Evolutionary conservation across 495 filamentous ascomycete species (phyloP).

Genomic region (Pyronema omphalodes): DNA sequence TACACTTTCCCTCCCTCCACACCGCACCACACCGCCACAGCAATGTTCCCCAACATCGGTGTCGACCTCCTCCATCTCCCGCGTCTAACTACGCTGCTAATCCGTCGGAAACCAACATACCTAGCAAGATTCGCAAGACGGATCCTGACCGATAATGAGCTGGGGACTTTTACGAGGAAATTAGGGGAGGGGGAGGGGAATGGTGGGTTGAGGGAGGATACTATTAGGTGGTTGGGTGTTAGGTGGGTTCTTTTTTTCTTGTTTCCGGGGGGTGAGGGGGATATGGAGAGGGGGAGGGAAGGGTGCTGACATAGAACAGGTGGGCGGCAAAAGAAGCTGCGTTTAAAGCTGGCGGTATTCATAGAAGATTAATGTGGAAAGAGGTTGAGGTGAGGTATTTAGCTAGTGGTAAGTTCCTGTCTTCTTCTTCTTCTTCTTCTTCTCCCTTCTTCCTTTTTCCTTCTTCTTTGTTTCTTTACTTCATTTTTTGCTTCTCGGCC

Average conservation of each 20-base stretch:
- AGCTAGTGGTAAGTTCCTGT: too few relatives aligned
- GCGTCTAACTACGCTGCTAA: conserved; percentile 31
- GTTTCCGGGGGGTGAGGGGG: not conserved
- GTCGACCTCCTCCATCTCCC: conserved; percentile 39
- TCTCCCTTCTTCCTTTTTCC: too few relatives aligned
- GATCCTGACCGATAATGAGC: conserved; percentile 32
- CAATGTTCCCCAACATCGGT: conserved; percentile 29
- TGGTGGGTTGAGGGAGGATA: too few relatives aligned
- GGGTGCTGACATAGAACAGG: not conserved
- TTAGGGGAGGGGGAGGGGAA: not conserved
- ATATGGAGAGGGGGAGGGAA: not conserved
- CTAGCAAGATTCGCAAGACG: conserved; percentile 33
- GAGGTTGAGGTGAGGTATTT: conserved; percentile 20
- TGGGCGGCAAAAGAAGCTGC: conserved; percentile 23
- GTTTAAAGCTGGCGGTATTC: conserved; percentile 13
- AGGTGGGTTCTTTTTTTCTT: conserved; percentile 9
- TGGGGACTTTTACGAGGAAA: conserved; percentile 16
- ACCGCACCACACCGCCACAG: too few relatives aligned
- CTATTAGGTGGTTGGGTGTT: conserved; percentile 18
- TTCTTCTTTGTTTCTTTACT: too few relatives aligned
- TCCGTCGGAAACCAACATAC: conserved; percentile 25
- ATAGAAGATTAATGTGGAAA: conserved; percentile 14
- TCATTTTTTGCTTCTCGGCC: too few relatives aligned
- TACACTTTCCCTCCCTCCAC: too few relatives aligned
- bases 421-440: too few relatives aligned